phyloP scores from a whole-genome alignment of 2,329 filamentous ascomycete species.

The Ampelomyces quisqualis region DNA sequence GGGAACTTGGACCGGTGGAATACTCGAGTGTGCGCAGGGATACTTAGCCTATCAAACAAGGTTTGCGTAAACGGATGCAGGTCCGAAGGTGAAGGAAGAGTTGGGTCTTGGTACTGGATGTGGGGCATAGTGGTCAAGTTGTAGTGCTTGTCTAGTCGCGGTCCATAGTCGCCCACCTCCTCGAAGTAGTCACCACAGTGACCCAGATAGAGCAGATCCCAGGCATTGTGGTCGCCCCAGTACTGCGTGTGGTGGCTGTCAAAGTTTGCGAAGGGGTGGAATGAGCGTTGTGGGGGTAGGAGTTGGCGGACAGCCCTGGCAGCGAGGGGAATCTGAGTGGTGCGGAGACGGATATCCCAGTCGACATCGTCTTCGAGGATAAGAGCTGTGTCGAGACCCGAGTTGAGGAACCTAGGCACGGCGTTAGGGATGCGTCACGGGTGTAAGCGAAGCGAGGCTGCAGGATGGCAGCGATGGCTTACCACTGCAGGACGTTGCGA shows the following conservation, averaged over 20 bases:
- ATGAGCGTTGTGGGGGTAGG: conserved; percentile 31
- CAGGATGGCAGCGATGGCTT: no score
- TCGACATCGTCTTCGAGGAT: conserved; percentile 52
- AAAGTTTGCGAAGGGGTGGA: conserved; percentile 20
- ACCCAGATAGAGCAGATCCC: conserved; percentile 50
- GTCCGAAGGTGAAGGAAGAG: conserved; percentile 38
- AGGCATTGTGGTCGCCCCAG: conserved; percentile 44
- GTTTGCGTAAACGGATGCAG: conserved; percentile 46
- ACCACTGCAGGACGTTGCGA: conserved; percentile 46
- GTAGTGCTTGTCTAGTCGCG: conserved; percentile 23
- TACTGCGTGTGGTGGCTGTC: conserved; percentile 36
- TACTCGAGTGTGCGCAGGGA: conserved; percentile 42
- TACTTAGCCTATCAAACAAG: conserved; percentile 39
- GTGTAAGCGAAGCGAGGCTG: no score
- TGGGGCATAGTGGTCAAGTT: conserved; percentile 39
- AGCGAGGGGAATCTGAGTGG: conserved; percentile 45
- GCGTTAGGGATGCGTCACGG: conserved; percentile 18
- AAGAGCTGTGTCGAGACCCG: conserved; percentile 45
- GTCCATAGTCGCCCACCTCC: conserved; percentile 35
- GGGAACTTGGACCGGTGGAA: conserved; percentile 48
- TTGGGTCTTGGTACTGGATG: conserved; percentile 41
- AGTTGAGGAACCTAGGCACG: conserved; percentile 44
- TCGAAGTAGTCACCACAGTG: conserved; percentile 49
- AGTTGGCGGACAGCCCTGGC: conserved; percentile 45
- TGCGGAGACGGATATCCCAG: conserved; percentile 49